Conservation (phyloP, 202 grass and related monocot genomes). For the Carex arenaria region DNA sequence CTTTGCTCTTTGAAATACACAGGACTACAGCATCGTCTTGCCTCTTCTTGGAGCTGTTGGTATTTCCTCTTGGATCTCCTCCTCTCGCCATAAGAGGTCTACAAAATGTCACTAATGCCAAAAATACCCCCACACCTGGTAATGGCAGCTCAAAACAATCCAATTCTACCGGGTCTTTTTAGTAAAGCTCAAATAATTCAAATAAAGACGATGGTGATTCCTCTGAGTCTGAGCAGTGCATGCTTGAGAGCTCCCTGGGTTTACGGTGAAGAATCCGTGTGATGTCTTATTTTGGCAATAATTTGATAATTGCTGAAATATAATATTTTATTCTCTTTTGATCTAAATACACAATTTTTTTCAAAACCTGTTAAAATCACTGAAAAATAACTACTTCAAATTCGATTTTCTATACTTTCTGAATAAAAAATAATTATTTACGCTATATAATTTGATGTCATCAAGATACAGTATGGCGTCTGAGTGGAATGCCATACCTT, state of each 20-base stretch:
- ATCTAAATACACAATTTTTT: too few species aligned
- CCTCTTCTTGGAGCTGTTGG: slow-evolving; percentile 94
- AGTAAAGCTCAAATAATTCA: not conserved
- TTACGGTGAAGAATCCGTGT: slow-evolving; percentile 35
- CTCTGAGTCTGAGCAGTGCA: slow-evolving; percentile 31
- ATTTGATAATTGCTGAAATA: too few species aligned
- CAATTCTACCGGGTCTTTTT: not conserved
- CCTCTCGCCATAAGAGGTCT: slow-evolving; percentile 39
- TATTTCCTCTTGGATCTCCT: slow-evolving; percentile 90
- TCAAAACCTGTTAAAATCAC: too few species aligned
- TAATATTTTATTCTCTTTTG: too few species aligned
- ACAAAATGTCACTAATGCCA: slow-evolving; percentile 1
- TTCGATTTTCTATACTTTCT: too few species aligned
- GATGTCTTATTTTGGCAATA: too few species aligned
- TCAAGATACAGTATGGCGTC: too few species aligned
- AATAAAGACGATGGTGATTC: slow-evolving; percentile 14
- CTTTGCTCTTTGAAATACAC: slow-evolving; percentile 98
- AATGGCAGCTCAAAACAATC: not conserved
- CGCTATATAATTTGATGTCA: too few species aligned
- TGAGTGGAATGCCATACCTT: too few species aligned
- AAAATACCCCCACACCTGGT: not conserved
- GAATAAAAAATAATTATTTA: too few species aligned
- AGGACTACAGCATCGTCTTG: slow-evolving; percentile 90
- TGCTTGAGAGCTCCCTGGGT: slow-evolving; percentile 75
- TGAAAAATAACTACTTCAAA: too few species aligned